Base-by-base conservation (phyloP, 176 grass and related monocot genomes). In the Puya raimondii region DNA sequence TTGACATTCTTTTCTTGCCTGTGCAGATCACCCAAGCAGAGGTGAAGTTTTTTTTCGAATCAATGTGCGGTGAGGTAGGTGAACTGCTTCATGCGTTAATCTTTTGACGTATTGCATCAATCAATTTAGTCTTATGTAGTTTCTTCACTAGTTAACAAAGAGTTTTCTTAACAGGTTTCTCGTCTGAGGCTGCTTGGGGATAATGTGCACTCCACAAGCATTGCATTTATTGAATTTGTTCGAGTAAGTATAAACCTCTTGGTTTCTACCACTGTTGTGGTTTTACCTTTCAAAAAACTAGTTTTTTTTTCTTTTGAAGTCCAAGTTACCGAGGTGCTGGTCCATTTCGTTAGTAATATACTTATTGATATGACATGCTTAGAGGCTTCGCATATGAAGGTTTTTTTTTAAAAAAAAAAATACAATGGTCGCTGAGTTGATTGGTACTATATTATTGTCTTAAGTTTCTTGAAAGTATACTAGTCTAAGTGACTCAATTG, bases 141-240 rank as follows among this genome's bases (percentile, higher is more conserved):
- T 69, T 59, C 12, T 74, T 54, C 50, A 63, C 12, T 76, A 9
- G 68, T 68, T 56, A 51, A 4, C 7, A 18, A 70, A 51, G 9
- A 47, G 11, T 42, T 33, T 79, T 71, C 9, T 65, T 15, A 52
- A 16, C 78, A 96, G 92, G 92, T 96, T 76, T 96, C 92, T 85
- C 86, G 81, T 3, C 66, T 89, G 79, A 89, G 92, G 74, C 86
- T 96, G 67, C 88, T 96, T 83, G 88, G 88, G 64, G 92, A 96
- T 80, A 89, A 80, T 67, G 78, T 92, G 64, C 92, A 96, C 68
- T 92, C 86, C 51, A 92, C 88, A 23, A 85, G 86, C 71, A 96
- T 96, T 85, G 92, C 88, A 16, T 96, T 96, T 83, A 88, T 96
- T 80, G 92, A 92, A 74, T 96, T 92, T 85, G 79, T 74, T 85